Base-by-base conservation (phyloP, 371 early-diverging fungal genomes). In the Mucor racemosus region DNA sequence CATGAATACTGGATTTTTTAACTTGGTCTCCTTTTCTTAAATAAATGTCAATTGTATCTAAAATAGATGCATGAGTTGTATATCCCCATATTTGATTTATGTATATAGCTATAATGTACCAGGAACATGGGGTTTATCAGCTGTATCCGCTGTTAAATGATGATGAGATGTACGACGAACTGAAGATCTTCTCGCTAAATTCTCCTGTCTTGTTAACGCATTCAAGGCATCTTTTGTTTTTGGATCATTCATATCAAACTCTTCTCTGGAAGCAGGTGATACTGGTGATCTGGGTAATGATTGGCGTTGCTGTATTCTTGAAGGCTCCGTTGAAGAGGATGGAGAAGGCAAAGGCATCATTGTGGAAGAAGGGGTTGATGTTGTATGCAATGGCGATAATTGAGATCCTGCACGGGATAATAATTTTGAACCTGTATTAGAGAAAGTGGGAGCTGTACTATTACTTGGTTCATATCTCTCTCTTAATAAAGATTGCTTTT, bases 11-110 rank as follows among this genome's bases (percentile, higher is more conserved):
- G 4, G 79, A 71, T 67, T 84, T 86, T 33, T 86, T 86, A 14
- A 84, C 72, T 41, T 77, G 75, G 57, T 83, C 76, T 26, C 81
- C 81, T 14, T 75, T 66, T 65, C 86, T 84, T 39, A 88, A 62
- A 72, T 79, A 88, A 15, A 88, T 53, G 44, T 48, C 21, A 36
- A 58, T 31, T 4, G n/a, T 35, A 9, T 50, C 50, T 50, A 50
- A 11, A 11, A 19, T 21, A 19, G 4, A 13, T 13, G 8, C n/a
- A 13, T 55, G 11, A n/a, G 34, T n/a, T 55, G 21, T n/a, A n/a
- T 7, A 55, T 35, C 17, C 5, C 5, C 11, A 38, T 38, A 33
- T 55, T n/a, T 3, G 15, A 14, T n/a, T 7, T 3, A 15, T 35
- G 7, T 6, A 35, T 3, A 34, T n/a, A 33, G 1, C 5, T 35